Percentiles rank a stretch among this genome's conserved stretches.
Evolutionary conservation across 768 basidiomycete genomes (phyloP).

Genomic region (Nidularia sp.): DNA sequence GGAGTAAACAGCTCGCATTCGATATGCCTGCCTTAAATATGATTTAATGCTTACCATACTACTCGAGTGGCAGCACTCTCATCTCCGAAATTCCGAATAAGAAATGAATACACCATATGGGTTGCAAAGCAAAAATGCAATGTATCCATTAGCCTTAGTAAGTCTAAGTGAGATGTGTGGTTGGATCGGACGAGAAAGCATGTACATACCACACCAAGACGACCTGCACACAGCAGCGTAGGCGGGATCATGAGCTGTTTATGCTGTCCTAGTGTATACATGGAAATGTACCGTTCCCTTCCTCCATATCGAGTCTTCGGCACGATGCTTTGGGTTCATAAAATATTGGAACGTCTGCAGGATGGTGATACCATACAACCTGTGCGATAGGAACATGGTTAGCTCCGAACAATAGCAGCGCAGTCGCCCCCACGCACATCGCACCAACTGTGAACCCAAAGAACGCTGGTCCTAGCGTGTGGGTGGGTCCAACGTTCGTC

Average conservation of each 20-base stretch:
- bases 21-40: background rate
- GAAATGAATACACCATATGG: slow-evolving; percentile 19
- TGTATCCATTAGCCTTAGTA: slow-evolving; percentile 17
- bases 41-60: slow-evolving; percentile 14
- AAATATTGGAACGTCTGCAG: slow-evolving; percentile 24
- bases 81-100: slow-evolving; percentile 17
- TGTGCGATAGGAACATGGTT: slow-evolving; percentile 1
- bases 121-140: slow-evolving; percentile 21
- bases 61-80: slow-evolving; percentile 7
- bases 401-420: background rate
- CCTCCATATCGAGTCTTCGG: slow-evolving; percentile 9
- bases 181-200: background rate
- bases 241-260: background rate
- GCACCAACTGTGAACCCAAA: slow-evolving; percentile 24
- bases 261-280: background rate
- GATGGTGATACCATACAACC: slow-evolving; percentile 24
- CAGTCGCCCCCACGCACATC: slow-evolving; percentile 14
- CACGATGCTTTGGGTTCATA: slow-evolving; percentile 6
- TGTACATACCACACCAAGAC: slow-evolving; percentile 13
- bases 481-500: background rate
- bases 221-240: slow-evolving; percentile 9
- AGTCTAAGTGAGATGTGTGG: background rate
- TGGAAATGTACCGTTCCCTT: slow-evolving; percentile 15
- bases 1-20: background rate
- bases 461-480: slow-evolving; percentile 20